Evolutionary conservation across 169 alveolate species (phyloP).

Genomic region (Plasmodium coatneyi): DNA sequence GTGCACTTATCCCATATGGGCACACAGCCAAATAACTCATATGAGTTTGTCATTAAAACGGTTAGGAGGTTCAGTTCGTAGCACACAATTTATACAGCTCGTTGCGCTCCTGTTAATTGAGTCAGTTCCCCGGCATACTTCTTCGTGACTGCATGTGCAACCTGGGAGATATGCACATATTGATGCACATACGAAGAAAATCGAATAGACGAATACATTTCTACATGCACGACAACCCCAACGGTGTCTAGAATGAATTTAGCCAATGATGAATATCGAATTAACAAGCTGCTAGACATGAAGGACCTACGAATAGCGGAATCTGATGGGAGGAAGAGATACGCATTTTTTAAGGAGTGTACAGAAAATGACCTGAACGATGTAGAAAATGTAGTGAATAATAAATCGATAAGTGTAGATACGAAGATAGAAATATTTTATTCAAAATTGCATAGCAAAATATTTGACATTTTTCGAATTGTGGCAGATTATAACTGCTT

Average conservation of each 20-base stretch:
- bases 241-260: constrained; percentile 28
- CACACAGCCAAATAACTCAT: background rate
- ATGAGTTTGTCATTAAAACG: background rate
- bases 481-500: constrained; percentile 69
- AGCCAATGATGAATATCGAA: constrained; percentile 26
- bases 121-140: background rate
- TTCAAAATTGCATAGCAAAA: constrained; percentile 51
- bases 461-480: constrained; percentile 54
- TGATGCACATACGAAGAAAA: background rate
- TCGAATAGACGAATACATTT: background rate
- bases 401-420: constrained; percentile 46
- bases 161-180: background rate
- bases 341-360: background rate
- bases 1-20: background rate
- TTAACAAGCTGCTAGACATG: constrained; percentile 20
- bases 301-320: constrained; percentile 22
- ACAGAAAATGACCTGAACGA: constrained; percentile 52
- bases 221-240: background rate
- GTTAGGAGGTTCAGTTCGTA: background rate
- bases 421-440: constrained; percentile 54
- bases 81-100: background rate
- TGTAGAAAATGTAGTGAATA: constrained; percentile 31
- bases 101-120: background rate
- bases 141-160: background rate
- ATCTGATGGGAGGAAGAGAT: constrained; percentile 21